Evolutionary conservation across 2,329 filamentous ascomycete genomes (phyloP).

Genomic region (Coniochaeta prunicola): DNA sequence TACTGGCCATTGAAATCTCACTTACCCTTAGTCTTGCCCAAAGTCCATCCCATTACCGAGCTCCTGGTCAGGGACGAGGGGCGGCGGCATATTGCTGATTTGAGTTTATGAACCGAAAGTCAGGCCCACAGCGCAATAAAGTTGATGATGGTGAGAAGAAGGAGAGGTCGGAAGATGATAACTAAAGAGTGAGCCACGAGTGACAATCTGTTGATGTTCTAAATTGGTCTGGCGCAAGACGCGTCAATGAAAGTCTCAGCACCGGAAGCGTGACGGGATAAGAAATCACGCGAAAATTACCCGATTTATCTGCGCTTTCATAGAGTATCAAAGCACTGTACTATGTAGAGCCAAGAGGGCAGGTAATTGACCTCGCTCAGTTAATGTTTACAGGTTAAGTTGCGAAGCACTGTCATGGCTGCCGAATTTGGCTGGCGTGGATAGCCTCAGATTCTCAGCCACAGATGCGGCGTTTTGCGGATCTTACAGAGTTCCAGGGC

Average conservation of each 20-base stretch:
- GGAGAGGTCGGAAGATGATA: background rate
- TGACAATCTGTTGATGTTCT: background rate
- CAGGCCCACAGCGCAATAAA: too few relatives aligned
- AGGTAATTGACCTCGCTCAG: background rate
- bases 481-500: too few relatives aligned
- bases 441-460: too few relatives aligned
- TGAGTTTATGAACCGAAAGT: too few relatives aligned
- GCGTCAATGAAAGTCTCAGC: background rate
- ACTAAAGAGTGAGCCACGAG: background rate
- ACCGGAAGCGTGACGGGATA: background rate
- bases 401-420: too few relatives aligned
- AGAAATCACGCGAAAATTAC: background rate
- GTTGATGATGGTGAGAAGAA: too few relatives aligned
- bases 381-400: too few relatives aligned
- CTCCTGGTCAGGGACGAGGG: background rate
- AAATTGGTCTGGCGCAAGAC: background rate
- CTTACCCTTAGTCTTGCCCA: background rate
- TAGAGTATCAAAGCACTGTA: too few relatives aligned
- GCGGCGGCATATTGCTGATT: background rate
- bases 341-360: background rate
- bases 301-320: background rate
- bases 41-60: background rate
- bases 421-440: too few relatives aligned
- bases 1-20: background rate
- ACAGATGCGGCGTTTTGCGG: too few relatives aligned